Base-by-base conservation (phyloP, 2,329 filamentous ascomycete species). In the Rugonectria rugulosa region DNA sequence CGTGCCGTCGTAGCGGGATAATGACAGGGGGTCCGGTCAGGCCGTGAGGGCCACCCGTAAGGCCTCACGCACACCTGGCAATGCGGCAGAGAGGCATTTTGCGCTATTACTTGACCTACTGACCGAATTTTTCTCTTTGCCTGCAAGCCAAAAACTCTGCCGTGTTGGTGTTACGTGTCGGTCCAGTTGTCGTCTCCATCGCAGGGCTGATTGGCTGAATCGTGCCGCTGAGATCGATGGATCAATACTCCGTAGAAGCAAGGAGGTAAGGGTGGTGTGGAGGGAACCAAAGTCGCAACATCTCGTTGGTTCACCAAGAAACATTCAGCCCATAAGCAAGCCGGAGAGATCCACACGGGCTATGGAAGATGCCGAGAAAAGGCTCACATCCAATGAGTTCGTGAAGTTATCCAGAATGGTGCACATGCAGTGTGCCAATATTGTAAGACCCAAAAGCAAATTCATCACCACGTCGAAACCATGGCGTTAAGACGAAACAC, bases 401-500 rank as follows among this genome's bases (percentile, higher is more conserved):
- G 26, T 20, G n/a, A n/a, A n/a, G n/a, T n/a, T n/a, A n/a, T n/a
- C n/a, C n/a, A n/a, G n/a, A n/a, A n/a, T n/a, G n/a, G n/a, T n/a
- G n/a, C n/a, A n/a, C n/a, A n/a, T n/a, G n/a, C n/a, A n/a, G n/a
- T n/a, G n/a, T n/a, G n/a, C n/a, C n/a, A n/a, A n/a, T n/a, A n/a
- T n/a, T n/a, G 49, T 31, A 44, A 27, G 40, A 20, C 21, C 20
- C 27, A 45, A 52, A 46, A 42, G 56, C 54, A 41, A 24, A 55
- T 49, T 51, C 50, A 53, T 53, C 49, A 29, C 47, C 53, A 36
- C 36, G 41, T 17, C 27, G 26, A 19, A 23, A 40, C 34, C 15
- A 52, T 62, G 55, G 36, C 51, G 49, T 61, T 42, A 61, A 58
- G 57, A 57, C 57, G 57, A 63, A 63, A 57, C 56, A 40, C 36